Percentiles rank a stretch among this genome's conserved stretches.
These are phyloP conservation scores for Chaetomium strumarium DNA, from an alignment of 2,329 filamentous ascomycete species.

Conservation along the genomic window DNA sequence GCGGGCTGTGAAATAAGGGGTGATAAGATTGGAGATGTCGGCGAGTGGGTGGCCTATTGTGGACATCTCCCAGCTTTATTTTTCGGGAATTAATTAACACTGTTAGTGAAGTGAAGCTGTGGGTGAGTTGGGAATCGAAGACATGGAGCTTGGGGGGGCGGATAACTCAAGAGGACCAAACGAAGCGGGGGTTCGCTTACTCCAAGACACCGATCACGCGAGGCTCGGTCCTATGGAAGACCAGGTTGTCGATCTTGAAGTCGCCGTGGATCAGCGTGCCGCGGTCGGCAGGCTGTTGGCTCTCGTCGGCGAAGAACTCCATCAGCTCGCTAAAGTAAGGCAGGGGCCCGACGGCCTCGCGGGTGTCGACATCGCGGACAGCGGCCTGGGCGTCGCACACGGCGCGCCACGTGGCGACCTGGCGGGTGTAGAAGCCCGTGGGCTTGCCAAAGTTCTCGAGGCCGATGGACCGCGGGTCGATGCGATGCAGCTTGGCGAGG, in stretches of 20 bases:
- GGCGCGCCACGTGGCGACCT: slow-evolving; percentile 74
- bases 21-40: slow-evolving; percentile 76
- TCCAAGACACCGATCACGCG: slow-evolving; percentile 89
- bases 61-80: slow-evolving; percentile 82
- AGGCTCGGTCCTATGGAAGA: slow-evolving; percentile 85
- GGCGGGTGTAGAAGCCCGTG: slow-evolving; percentile 75
- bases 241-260: slow-evolving; percentile 89
- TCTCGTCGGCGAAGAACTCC: slow-evolving; percentile 65
- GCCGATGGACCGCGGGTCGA: slow-evolving; percentile 60
- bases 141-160: not conserved
- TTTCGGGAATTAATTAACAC: too few species aligned
- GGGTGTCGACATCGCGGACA: slow-evolving; percentile 70
- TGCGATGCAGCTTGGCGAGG: slow-evolving; percentile 77
- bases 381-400: slow-evolving; percentile 74
- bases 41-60: slow-evolving; percentile 94
- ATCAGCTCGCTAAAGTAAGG: slow-evolving; percentile 79
- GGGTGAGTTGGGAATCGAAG: not conserved
- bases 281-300: slow-evolving; percentile 68
- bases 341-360: slow-evolving; percentile 70
- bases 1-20: slow-evolving; percentile 40
- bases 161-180: too few species aligned
- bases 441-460: slow-evolving; percentile 68
- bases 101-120: not conserved
- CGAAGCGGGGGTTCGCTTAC: slow-evolving; percentile 38
- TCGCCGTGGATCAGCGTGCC: slow-evolving; percentile 85